These are phyloP conservation scores for Farysia itapuensis DNA, from an alignment of 1,284 basidiomycete genomes.

Conservation along the genomic window DNA sequence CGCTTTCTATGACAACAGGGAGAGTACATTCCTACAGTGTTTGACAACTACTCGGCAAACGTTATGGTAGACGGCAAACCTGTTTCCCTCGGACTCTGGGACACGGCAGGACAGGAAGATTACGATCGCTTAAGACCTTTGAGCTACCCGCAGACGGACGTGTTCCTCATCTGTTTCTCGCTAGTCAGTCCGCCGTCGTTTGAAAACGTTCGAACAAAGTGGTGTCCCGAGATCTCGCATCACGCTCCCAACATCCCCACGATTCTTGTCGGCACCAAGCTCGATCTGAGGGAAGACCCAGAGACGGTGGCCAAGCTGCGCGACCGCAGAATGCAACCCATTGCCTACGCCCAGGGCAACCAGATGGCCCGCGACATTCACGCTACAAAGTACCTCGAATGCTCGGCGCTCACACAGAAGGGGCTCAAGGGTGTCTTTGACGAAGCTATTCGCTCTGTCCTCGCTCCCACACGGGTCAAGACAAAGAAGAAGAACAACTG, in stretches of 20 bases:
- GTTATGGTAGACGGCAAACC: slow-evolving; percentile 99
- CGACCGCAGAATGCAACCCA: slow-evolving; percentile 91
- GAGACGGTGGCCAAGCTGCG: slow-evolving; percentile 86
- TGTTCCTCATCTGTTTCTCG: slow-evolving; percentile 98
- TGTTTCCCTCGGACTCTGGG: slow-evolving; percentile 91
- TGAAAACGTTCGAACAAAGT: slow-evolving; percentile 95
- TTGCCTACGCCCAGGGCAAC: slow-evolving; percentile 85
- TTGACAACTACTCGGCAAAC: slow-evolving; percentile 86
- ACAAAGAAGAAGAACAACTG: slow-evolving; percentile 58
- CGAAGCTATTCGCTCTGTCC: slow-evolving; percentile 55
- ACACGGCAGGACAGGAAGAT: slow-evolving; percentile 59
- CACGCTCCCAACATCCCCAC: slow-evolving; percentile 90
- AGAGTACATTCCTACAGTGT: slow-evolving; percentile 66
- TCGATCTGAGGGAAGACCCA: slow-evolving; percentile 93
- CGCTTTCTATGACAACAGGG: slow-evolving; percentile 18
- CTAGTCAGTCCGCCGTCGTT: slow-evolving; percentile 95
- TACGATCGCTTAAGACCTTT: slow-evolving; percentile 96
- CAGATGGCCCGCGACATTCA: slow-evolving; percentile 90
- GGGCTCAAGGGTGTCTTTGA: slow-evolving; percentile 62
- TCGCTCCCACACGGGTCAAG: slow-evolving; percentile 54
- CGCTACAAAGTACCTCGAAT: slow-evolving; percentile 88
- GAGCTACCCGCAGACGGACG: slow-evolving; percentile 98
- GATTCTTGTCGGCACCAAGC: slow-evolving; percentile 95
- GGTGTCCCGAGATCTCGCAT: slow-evolving; percentile 66
- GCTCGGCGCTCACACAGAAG: slow-evolving; percentile 96